Conservation (phyloP, 2,329 filamentous ascomycete species). For the Bretziella fagacearum region DNA sequence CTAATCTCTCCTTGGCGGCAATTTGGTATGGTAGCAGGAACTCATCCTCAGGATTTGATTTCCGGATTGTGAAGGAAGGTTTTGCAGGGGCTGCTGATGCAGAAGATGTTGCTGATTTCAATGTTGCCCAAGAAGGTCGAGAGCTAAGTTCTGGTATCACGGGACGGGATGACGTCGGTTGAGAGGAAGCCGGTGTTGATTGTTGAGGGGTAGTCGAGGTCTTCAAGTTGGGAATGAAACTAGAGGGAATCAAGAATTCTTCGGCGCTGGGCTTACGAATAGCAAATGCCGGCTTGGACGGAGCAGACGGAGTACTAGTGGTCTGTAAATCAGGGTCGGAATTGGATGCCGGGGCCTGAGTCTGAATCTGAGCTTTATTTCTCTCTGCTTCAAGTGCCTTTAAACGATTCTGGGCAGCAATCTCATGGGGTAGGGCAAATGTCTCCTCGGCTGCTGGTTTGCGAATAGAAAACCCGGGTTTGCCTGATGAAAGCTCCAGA, state of each 20-base stretch:
- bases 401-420: background rate
- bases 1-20: background rate
- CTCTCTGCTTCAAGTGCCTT: too few relatives aligned
- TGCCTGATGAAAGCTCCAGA: background rate
- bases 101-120: too few relatives aligned
- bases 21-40: conserved; percentile 11
- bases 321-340: background rate
- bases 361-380: too few relatives aligned
- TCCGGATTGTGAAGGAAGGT: conserved; percentile 9
- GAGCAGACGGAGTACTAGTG: background rate
- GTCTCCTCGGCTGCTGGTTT: background rate
- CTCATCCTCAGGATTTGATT: background rate
- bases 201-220: background rate
- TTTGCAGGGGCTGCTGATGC: background rate
- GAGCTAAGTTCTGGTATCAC: too few relatives aligned
- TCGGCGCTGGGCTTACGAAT: conserved; percentile 1
- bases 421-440: conserved; percentile 5
- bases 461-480: conserved; percentile 3
- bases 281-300: conserved; percentile 1
- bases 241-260: conserved; percentile 6
- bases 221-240: background rate
- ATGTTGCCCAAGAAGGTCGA: too few relatives aligned
- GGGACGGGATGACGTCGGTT: background rate
- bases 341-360: too few relatives aligned
- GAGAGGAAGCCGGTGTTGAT: background rate